These are phyloP conservation scores for Prunus dulcis DNA, from an alignment of 306 rosid species.

Conservation along the genomic window DNA sequence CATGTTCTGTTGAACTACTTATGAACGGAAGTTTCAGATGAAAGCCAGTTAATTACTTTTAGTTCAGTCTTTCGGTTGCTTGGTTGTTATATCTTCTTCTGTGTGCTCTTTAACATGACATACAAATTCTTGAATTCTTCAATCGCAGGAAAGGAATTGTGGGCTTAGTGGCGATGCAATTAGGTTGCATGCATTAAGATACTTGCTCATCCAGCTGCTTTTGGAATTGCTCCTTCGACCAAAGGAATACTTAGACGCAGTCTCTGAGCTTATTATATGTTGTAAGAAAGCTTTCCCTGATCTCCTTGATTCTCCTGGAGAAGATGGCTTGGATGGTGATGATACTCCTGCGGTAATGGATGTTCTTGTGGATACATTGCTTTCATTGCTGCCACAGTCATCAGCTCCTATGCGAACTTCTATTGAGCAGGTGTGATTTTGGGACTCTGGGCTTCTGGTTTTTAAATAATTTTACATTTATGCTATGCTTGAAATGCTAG, in stretches of 20 bases:
- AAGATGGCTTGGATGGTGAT: conserved; percentile 57
- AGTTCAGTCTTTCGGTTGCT: conserved; percentile 8
- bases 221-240: conserved; percentile 84
- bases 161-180: conserved; percentile 46
- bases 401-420: conserved; percentile 82
- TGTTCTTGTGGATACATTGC: conserved; percentile 92
- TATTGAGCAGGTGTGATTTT: conserved; percentile 76
- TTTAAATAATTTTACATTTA: background rate
- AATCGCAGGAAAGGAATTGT: conserved; percentile 69
- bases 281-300: conserved; percentile 76
- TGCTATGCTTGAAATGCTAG: background rate
- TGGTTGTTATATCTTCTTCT: conserved; percentile 1
- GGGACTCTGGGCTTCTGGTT: conserved; percentile 10
- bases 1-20: background rate
- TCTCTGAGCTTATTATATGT: conserved; percentile 75
- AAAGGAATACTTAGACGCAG: conserved; percentile 81
- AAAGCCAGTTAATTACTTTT: background rate
- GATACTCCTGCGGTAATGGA: conserved; percentile 70
- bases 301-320: conserved; percentile 59
- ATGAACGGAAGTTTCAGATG: conserved; percentile 1
- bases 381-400: conserved; percentile 88
- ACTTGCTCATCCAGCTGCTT: conserved; percentile 86
- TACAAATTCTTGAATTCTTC: conserved; percentile 5
- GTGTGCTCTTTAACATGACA: background rate
- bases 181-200: conserved; percentile 67